Percentiles rank a stretch among this genome's conserved stretches.
Evolutionary conservation across 2,329 filamentous ascomycete genomes (phyloP).

Genomic region (Aspergillus japonicus): DNA sequence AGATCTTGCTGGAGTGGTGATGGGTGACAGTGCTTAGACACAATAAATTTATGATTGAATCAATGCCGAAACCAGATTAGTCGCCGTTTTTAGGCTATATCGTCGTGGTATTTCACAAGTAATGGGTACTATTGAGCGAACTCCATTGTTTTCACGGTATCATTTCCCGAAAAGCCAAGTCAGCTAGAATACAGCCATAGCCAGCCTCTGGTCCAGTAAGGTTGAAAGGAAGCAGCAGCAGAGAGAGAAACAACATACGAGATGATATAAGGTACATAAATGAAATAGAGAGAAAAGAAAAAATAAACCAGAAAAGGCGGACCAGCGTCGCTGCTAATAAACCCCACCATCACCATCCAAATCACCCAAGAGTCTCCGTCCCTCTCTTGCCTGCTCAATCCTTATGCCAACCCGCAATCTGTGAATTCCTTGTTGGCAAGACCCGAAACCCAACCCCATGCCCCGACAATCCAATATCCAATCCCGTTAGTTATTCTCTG

Average conservation of each 20-base stretch:
- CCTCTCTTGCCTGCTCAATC: no score
- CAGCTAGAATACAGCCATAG: neutral
- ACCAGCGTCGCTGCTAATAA: neutral
- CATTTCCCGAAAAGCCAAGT: neutral
- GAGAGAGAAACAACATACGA: neutral
- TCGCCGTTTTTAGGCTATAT: no score
- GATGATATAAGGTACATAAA: neutral
- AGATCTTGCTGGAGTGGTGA: conserved; percentile 6
- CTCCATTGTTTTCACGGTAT: neutral
- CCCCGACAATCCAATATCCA: no score
- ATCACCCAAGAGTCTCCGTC: neutral
- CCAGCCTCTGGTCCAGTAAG: neutral
- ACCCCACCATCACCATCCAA: neutral
- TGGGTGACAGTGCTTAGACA: conserved; percentile 5
- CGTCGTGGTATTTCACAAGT: neutral
- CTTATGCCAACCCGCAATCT: no score
- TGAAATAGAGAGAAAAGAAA: neutral
- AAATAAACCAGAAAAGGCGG: neutral
- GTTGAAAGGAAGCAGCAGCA: neutral
- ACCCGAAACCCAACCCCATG: no score
- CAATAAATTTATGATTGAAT: conserved; percentile 2
- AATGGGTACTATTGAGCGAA: neutral
- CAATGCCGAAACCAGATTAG: neutral
- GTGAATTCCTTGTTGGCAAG: no score
- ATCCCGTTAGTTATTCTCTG: neutral